A percentile compares a stretch with the other conserved stretches of the same genome.
These are phyloP conservation scores for Populus davidiana DNA, from an alignment of 345 rosid genomes.

Conservation along the genomic window DNA sequence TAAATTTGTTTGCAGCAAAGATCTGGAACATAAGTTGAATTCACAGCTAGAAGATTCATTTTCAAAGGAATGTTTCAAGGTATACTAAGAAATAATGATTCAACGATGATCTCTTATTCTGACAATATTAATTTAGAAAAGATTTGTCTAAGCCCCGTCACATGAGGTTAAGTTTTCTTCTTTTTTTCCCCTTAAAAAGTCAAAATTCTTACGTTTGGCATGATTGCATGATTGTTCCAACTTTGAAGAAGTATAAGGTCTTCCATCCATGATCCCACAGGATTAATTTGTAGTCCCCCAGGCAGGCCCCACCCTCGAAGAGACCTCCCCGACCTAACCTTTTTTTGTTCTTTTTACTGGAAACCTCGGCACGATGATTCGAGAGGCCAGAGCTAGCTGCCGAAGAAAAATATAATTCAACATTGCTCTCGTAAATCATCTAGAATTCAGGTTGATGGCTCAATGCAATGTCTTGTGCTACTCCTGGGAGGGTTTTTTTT, in stretches of 20 bases:
- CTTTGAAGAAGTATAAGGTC: neutral
- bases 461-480: too few relatives aligned
- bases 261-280: neutral
- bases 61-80: neutral
- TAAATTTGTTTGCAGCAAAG: neutral
- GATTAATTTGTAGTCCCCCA: neutral
- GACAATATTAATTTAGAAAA: too few relatives aligned
- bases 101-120: neutral
- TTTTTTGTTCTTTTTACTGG: too few relatives aligned
- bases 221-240: neutral
- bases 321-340: neutral
- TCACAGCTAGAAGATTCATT: neutral
- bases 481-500: too few relatives aligned
- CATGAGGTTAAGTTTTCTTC: too few relatives aligned
- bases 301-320: neutral
- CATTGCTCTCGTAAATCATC: too few relatives aligned
- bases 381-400: too few relatives aligned
- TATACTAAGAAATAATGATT: too few relatives aligned
- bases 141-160: neutral
- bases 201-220: neutral
- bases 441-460: too few relatives aligned
- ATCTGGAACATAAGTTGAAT: neutral
- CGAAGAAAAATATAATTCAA: too few relatives aligned
- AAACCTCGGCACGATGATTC: too few relatives aligned
- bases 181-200: too few relatives aligned